Conservation (phyloP, 1,284 basidiomycete genomes). For the Ganoderma leucocontextum region DNA sequence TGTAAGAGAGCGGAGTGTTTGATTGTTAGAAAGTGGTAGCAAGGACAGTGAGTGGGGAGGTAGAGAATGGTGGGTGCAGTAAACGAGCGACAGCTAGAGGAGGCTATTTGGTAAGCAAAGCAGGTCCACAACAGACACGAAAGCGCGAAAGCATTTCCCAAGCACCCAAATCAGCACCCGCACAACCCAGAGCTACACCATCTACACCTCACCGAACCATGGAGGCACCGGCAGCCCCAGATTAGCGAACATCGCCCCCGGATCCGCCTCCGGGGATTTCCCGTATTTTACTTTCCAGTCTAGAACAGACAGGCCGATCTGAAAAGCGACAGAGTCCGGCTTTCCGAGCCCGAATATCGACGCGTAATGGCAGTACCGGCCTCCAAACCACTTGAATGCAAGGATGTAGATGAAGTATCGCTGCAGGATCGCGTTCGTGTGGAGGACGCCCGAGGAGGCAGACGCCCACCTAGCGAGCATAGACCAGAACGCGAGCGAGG, state of each 20-base stretch:
- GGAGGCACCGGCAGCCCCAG: not conserved
- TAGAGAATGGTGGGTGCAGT: not conserved
- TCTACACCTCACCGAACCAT: not conserved
- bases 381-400: constrained; percentile 3
- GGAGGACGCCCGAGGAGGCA: not conserved
- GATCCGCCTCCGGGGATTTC: not conserved
- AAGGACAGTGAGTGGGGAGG: not conserved
- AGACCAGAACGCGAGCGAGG: not conserved
- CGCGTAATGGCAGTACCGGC: constrained; percentile 6
- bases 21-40: not conserved
- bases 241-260: not conserved
- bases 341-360: not conserved
- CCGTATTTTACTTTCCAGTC: not conserved
- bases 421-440: constrained; percentile 8
- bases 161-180: not conserved
- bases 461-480: not conserved
- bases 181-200: not conserved
- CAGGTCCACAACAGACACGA: not conserved
- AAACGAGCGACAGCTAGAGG: not conserved
- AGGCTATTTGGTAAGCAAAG: not conserved
- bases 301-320: not conserved
- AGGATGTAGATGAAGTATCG: constrained; percentile 4
- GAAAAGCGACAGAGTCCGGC: not conserved
- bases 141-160: not conserved
- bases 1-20: not conserved